Evolutionary conservation across 2,329 filamentous ascomycete species (phyloP).

Genomic region (Cladorrhinum sp.): DNA sequence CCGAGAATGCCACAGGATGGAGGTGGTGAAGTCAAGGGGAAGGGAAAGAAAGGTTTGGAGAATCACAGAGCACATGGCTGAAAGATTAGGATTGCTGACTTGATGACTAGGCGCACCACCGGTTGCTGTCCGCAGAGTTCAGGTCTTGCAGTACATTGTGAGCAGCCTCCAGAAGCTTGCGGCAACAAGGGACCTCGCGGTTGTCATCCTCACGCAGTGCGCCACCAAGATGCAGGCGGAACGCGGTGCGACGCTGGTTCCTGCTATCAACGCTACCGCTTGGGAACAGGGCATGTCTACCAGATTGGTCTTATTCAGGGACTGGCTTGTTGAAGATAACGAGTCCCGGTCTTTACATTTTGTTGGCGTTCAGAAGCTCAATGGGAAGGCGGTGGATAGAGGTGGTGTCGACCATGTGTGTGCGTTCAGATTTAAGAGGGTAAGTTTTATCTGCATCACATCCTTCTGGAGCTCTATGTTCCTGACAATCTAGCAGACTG

Average conservation of each 20-base stretch:
- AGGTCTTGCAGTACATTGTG: constrained; percentile 61
- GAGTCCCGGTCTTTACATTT: constrained; percentile 52
- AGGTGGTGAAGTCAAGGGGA: constrained; percentile 39
- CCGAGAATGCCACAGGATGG: constrained; percentile 54
- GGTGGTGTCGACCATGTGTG: constrained; percentile 43
- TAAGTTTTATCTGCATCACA: constrained; percentile 31
- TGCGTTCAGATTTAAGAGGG: constrained; percentile 49
- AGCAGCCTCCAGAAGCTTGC: constrained; percentile 73
- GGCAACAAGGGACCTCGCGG: constrained; percentile 66
- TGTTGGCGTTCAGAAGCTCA: constrained; percentile 63
- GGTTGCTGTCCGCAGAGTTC: constrained; percentile 34
- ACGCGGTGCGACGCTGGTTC: constrained; percentile 65
- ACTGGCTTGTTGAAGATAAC: constrained; percentile 59
- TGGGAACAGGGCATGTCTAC: constrained; percentile 80
- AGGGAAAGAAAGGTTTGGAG: constrained; percentile 39
- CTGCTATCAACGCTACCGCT: constrained; percentile 69
- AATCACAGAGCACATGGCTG: neutral
- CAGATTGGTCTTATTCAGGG: constrained; percentile 73
- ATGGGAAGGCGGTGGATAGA: constrained; percentile 48
- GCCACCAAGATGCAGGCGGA: constrained; percentile 74
- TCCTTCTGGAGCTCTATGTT: neutral
- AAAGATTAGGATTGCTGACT: constrained; percentile 12
- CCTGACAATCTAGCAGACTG: constrained; percentile 36
- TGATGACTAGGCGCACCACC: constrained; percentile 18
- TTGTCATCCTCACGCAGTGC: constrained; percentile 75